phyloP scores from a whole-genome alignment of 371 early-diverging fungal species.

The Aphelidium insulamus region DNA sequence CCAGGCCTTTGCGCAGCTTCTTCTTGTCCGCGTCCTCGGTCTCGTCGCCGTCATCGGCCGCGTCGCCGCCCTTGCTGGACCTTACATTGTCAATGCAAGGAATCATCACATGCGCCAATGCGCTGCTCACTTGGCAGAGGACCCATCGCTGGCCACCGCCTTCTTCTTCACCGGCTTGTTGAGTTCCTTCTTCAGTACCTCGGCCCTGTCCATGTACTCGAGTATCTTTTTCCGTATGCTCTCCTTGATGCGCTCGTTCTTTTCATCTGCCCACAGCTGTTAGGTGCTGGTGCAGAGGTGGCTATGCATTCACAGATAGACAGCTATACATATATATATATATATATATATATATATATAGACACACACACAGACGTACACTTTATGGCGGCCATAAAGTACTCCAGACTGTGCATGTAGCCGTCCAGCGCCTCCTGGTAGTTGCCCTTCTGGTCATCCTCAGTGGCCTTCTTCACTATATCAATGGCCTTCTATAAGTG shows the following conservation, averaged over 20 bases:
- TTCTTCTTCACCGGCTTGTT: conserved; percentile 39
- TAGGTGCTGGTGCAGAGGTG: not conserved
- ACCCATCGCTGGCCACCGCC: conserved; percentile 23
- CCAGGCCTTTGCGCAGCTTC: conserved; percentile 55
- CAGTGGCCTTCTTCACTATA: conserved; percentile 76
- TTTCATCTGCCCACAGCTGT: conserved; percentile 48
- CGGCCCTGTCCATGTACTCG: conserved; percentile 84
- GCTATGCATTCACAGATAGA: not conserved
- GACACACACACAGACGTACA: conserved; percentile 27
- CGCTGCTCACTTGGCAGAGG: conserved; percentile 2
- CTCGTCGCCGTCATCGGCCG: conserved; percentile 29
- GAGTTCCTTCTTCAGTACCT: conserved; percentile 70
- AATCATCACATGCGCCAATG: not conserved
- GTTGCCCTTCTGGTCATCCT: conserved; percentile 73
- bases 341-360: not conserved
- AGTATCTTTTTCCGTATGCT: conserved; percentile 69
- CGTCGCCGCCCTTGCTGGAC: conserved; percentile 13
- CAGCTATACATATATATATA: not conserved
- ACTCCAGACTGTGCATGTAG: conserved; percentile 70
- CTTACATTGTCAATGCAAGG: conserved; percentile 12
- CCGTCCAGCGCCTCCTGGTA: conserved; percentile 73
- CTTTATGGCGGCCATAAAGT: conserved; percentile 83
- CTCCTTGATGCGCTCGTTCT: conserved; percentile 66
- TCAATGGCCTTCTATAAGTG: conserved; percentile 58
- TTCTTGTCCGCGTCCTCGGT: conserved; percentile 79